A percentile compares a stretch with the other conserved stretches of the same genome.
These are phyloP conservation scores for Naganishia randhawae DNA, from an alignment of 768 basidiomycete genomes.

Conservation along the genomic window DNA sequence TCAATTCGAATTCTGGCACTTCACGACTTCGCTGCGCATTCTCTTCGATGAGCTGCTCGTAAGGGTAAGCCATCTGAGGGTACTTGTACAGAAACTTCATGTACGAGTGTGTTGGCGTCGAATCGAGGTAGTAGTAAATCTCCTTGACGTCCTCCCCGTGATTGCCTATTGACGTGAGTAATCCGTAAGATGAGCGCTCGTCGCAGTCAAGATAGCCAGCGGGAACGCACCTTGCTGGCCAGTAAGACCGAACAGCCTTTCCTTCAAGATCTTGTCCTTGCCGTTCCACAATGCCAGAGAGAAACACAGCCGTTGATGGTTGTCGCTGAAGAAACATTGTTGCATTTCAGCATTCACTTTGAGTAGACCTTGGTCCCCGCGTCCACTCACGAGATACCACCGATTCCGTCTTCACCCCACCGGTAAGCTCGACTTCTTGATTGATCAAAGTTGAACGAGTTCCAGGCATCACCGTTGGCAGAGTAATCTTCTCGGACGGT, in stretches of 20 bases:
- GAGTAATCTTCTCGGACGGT: slow-evolving; percentile 99
- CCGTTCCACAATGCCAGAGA: slow-evolving; percentile 91
- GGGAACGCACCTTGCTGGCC: slow-evolving; percentile 64
- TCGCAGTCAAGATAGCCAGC: neutral
- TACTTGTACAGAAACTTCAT: slow-evolving; percentile 99
- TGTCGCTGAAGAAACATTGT: slow-evolving; percentile 57
- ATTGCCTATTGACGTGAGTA: slow-evolving; percentile 60
- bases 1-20: slow-evolving; percentile 84
- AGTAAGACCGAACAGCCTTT: slow-evolving; percentile 91
- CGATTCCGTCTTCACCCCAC: slow-evolving; percentile 99
- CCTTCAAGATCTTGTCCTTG: slow-evolving; percentile 88
- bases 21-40: slow-evolving; percentile 76
- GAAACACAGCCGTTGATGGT: slow-evolving; percentile 90
- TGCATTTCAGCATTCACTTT: neutral
- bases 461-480: slow-evolving; percentile 76
- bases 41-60: slow-evolving; percentile 86
- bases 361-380: neutral
- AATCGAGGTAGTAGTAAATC: slow-evolving; percentile 96
- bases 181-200: slow-evolving; percentile 7
- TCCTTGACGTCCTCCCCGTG: slow-evolving; percentile 99
- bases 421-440: slow-evolving; percentile 70
- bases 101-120: slow-evolving; percentile 97
- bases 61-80: slow-evolving; percentile 85
- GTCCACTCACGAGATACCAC: slow-evolving; percentile 68
- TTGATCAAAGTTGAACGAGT: slow-evolving; percentile 49